Conservation (phyloP, 495 filamentous ascomycete genomes). For the Echria macrotheca region DNA sequence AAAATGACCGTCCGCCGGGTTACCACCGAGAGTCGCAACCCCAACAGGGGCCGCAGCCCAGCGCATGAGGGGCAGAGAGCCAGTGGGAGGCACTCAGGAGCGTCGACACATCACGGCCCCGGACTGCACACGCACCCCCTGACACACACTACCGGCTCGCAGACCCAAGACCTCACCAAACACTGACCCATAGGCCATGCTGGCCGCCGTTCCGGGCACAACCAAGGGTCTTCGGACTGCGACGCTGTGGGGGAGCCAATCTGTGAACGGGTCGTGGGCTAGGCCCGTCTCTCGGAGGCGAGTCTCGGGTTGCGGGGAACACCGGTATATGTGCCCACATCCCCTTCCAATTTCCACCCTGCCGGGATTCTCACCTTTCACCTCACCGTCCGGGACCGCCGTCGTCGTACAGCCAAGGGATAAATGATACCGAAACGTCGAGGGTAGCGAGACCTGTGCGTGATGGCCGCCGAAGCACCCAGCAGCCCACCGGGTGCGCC, state of each 20-base stretch:
- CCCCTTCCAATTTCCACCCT: neutral
- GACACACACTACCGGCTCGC: constrained; percentile 1
- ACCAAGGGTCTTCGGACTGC: constrained; percentile 14
- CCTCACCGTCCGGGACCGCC: too few relatives aligned
- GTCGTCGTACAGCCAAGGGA: too few relatives aligned
- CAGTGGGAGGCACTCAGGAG: too few relatives aligned
- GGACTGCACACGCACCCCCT: too few relatives aligned
- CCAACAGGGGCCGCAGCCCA: neutral
- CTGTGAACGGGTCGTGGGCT: neutral
- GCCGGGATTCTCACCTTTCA: too few relatives aligned
- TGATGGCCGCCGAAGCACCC: neutral
- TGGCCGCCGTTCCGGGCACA: neutral
- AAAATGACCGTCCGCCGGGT: constrained; percentile 12
- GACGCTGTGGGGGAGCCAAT: constrained; percentile 4
- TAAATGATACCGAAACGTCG: too few relatives aligned
- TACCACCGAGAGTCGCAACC: constrained; percentile 10
- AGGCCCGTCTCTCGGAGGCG: neutral
- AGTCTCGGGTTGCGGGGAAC: neutral
- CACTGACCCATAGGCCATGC: neutral
- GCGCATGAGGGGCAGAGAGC: too few relatives aligned
- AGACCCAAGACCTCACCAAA: constrained; percentile 1
- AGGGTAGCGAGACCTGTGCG: too few relatives aligned
- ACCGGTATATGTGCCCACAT: neutral
- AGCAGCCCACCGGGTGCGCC: neutral
- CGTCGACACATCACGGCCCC: too few relatives aligned